Evolutionary conservation across 768 basidiomycete species (phyloP).

Genomic region (Sarcodon aspratus): DNA sequence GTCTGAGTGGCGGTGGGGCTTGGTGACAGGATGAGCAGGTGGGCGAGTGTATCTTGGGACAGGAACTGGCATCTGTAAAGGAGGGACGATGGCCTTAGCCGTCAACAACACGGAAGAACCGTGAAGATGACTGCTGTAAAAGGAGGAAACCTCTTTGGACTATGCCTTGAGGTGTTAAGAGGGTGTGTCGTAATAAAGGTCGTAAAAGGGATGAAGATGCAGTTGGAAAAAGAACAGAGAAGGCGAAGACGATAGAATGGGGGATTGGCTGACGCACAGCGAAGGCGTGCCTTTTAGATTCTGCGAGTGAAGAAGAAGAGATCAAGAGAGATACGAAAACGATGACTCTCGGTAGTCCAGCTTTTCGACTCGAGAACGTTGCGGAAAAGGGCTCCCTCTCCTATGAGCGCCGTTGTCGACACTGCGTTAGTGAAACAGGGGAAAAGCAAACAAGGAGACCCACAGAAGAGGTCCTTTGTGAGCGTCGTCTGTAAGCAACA

Average conservation of each 20-base stretch:
- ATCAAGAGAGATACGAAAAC: conserved; percentile 8
- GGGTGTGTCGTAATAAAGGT: conserved; percentile 53
- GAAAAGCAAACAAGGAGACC: no score
- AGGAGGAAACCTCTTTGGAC: conserved; percentile 7
- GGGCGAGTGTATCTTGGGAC: conserved; percentile 52
- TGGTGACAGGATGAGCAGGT: conserved; percentile 55
- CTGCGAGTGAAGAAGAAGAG: conserved; percentile 9
- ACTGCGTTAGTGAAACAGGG: conserved; percentile 20
- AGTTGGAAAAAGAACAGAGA: conserved; percentile 18
- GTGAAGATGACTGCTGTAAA: background rate
- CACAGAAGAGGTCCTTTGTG: no score
- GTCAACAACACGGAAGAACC: conserved; percentile 28
- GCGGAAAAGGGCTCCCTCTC: conserved; percentile 18
- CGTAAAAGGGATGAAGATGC: conserved; percentile 37
- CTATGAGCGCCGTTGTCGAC: conserved; percentile 24
- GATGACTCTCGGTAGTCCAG: conserved; percentile 7
- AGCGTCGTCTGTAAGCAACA: no score
- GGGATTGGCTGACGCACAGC: conserved; percentile 72
- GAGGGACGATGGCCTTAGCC: conserved; percentile 27
- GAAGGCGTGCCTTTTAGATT: conserved; percentile 83
- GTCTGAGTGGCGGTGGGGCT: conserved; percentile 30
- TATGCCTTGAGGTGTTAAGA: conserved; percentile 5
- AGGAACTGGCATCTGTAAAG: conserved; percentile 78
- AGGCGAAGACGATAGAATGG: conserved; percentile 17
- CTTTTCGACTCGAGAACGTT: conserved; percentile 13